Conservation (phyloP, 805 yeast genomes). For the Ogataea parapolymorpha region DNA sequence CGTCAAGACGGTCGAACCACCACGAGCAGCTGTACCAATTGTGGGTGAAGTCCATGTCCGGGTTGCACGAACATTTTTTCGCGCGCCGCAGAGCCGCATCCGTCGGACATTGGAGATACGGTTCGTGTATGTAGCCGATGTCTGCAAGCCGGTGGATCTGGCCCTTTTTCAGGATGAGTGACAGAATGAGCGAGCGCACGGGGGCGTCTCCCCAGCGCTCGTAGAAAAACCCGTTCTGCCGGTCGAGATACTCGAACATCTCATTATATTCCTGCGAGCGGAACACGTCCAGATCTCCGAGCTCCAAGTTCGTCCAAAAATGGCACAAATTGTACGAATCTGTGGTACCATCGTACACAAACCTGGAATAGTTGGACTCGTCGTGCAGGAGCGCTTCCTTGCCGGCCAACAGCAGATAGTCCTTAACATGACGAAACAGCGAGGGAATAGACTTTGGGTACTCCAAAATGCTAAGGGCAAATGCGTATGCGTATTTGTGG, state of each 20-base stretch:
- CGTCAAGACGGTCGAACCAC: constrained; percentile 20
- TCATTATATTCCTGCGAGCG: constrained; percentile 61
- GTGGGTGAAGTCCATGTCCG: constrained; percentile 68
- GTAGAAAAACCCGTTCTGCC: constrained; percentile 82
- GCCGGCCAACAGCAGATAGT: constrained; percentile 34
- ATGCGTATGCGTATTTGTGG: constrained; percentile 65
- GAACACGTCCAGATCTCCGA: constrained; percentile 71
- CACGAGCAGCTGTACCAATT: constrained; percentile 35
- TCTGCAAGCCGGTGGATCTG: constrained; percentile 73
- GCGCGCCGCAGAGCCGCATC: constrained; percentile 49
- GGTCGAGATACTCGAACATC: constrained; percentile 67
- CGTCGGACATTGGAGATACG: constrained; percentile 77
- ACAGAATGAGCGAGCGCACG: constrained; percentile 65
- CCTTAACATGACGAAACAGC: constrained; percentile 38
- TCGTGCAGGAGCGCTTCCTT: constrained; percentile 37
- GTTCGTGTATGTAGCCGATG: constrained; percentile 76
- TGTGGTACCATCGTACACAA: constrained; percentile 59
- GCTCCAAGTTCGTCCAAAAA: constrained; percentile 87
- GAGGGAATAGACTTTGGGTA: constrained; percentile 62
- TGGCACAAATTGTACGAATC: constrained; percentile 71
- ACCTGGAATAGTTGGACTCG: constrained; percentile 45
- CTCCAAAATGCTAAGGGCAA: constrained; percentile 72
- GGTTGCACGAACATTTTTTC: constrained; percentile 69
- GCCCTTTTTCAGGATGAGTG: constrained; percentile 63
- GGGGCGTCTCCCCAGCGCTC: constrained; percentile 96